Percentiles rank a stretch among this genome's conserved stretches.
Evolutionary conservation across 306 rosid species (phyloP).

Genomic region (Acacia melanoxylon): DNA sequence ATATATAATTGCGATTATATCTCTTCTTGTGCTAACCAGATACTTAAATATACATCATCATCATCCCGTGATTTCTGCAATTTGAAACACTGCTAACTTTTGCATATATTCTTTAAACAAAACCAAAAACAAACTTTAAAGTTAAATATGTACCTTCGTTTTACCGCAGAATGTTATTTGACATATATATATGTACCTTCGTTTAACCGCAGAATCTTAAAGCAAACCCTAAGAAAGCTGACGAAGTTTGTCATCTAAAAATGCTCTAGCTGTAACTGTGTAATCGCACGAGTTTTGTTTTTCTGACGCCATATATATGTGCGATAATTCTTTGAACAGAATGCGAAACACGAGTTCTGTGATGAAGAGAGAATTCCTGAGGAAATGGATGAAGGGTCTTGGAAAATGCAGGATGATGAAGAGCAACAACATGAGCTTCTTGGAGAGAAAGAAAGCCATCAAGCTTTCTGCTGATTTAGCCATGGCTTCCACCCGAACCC

Average conservation of each 20-base stretch:
- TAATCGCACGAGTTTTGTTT: neutral
- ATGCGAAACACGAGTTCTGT: conserved; percentile 52
- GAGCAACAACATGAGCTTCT: conserved; percentile 46
- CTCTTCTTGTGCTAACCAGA: neutral
- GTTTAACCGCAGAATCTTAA: neutral
- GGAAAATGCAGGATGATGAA: conserved; percentile 46
- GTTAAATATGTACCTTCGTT: neutral
- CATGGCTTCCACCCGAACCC: conserved; percentile 69
- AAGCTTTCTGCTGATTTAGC: conserved; percentile 78
- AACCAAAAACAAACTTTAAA: neutral
- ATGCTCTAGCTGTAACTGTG: neutral
- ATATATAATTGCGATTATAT: neutral
- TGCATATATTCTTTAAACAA: neutral
- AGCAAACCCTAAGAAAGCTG: neutral
- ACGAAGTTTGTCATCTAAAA: neutral
- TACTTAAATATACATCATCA: neutral
- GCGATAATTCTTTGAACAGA: conserved; percentile 10
- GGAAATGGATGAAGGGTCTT: conserved; percentile 69
- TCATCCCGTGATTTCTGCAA: neutral
- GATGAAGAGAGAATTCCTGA: conserved; percentile 72
- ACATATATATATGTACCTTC: neutral
- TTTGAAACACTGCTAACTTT: neutral
- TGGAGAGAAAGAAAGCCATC: conserved; percentile 73
- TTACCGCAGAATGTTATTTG: neutral
- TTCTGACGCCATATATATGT: neutral